Evolutionary conservation across 2,329 filamentous ascomycete species (phyloP).

Genomic region (Sarocladiaceae sp.): DNA sequence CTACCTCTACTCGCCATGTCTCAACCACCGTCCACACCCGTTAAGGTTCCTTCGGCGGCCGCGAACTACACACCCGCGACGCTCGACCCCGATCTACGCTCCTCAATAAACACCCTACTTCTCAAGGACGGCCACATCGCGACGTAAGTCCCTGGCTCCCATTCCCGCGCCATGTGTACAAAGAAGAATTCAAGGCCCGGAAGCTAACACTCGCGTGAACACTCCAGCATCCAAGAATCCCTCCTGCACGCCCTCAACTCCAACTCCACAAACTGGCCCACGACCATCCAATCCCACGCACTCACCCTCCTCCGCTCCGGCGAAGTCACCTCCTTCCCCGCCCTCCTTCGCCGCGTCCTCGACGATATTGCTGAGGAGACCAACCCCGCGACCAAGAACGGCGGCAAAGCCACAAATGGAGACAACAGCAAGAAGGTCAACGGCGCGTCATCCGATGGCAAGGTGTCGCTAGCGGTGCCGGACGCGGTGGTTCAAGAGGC

Average conservation of each 20-base stretch:
- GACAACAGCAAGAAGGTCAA: slow-evolving; percentile 21
- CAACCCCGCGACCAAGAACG: slow-evolving; percentile 16
- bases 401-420: slow-evolving; percentile 22
- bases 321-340: slow-evolving; percentile 53
- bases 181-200: too few species aligned
- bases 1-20: slow-evolving; percentile 29
- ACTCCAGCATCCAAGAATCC: slow-evolving; percentile 53
- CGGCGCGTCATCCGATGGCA: slow-evolving; percentile 15
- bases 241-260: slow-evolving; percentile 57
- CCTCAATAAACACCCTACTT: slow-evolving; percentile 54
- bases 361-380: slow-evolving; percentile 53
- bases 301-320: slow-evolving; percentile 54
- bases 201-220: too few species aligned
- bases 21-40: slow-evolving; percentile 45
- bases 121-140: slow-evolving; percentile 53
- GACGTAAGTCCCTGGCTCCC: slow-evolving; percentile 37
- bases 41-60: slow-evolving; percentile 55
- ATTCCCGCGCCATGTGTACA: slow-evolving; percentile 8
- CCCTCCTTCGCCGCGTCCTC: slow-evolving; percentile 53
- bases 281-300: slow-evolving; percentile 52
- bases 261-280: slow-evolving; percentile 56
- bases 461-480: slow-evolving; percentile 47
- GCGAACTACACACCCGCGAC: slow-evolving; percentile 54
- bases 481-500: slow-evolving; percentile 55
- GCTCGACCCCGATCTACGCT: slow-evolving; percentile 55